These are phyloP conservation scores for Claviceps maximensis DNA, from an alignment of 2,329 filamentous ascomycete genomes.

Conservation along the genomic window DNA sequence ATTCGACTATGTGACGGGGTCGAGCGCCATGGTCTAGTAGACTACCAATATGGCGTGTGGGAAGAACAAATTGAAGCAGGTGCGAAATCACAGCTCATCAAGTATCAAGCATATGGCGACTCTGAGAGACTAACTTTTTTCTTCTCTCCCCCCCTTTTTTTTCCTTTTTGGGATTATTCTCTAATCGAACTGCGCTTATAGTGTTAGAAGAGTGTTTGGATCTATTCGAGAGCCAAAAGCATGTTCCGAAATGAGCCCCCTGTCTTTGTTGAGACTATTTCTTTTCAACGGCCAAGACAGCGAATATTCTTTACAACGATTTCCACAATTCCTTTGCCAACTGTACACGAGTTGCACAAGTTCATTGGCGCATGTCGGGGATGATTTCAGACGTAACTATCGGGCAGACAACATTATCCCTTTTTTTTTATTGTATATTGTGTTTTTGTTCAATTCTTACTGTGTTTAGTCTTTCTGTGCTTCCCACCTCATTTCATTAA, in stretches of 20 bases:
- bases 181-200: not conserved
- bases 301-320: not conserved
- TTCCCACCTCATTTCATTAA: not conserved
- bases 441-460: not conserved
- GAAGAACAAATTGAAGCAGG: slow-evolving; percentile 81
- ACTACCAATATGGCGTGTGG: slow-evolving; percentile 95
- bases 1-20: slow-evolving; percentile 73
- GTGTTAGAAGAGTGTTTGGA: slow-evolving; percentile 6
- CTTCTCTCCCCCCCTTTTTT: not conserved
- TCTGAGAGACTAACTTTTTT: not conserved
- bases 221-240: not conserved
- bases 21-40: slow-evolving; percentile 84
- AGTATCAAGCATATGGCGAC: not conserved
- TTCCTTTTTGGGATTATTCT: not conserved
- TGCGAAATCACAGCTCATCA: slow-evolving; percentile 30
- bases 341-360: not conserved
- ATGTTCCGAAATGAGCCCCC: not conserved
- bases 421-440: not conserved
- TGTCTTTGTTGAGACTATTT: not conserved
- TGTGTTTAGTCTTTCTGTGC: not conserved
- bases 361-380: not conserved
- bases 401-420: not conserved
- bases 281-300: not conserved
- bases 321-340: too few relatives aligned
- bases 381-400: not conserved